Evolutionary conservation across 2,329 filamentous ascomycete species (phyloP).

Genomic region (Cladosporium cucumerinum): DNA sequence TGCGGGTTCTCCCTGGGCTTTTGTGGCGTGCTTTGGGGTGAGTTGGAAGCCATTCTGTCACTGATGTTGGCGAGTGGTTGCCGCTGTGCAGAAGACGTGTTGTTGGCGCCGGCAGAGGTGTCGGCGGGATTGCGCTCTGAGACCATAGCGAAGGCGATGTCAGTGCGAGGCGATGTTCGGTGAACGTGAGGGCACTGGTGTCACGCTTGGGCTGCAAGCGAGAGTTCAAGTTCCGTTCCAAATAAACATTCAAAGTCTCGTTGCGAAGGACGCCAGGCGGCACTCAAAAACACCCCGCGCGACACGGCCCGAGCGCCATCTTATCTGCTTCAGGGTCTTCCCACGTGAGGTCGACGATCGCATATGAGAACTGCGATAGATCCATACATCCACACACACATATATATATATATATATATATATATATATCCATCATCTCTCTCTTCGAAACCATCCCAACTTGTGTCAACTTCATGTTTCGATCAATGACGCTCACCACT

Average conservation of each 20-base stretch:
- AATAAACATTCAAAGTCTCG: constrained; percentile 1
- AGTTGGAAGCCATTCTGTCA: constrained; percentile 33
- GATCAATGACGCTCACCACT: no score
- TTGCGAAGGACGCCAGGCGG: background rate
- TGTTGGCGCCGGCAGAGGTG: constrained; percentile 7
- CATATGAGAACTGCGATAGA: no score
- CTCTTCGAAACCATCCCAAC: no score
- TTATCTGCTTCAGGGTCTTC: background rate
- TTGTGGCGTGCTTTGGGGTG: constrained; percentile 18
- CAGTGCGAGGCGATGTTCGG: background rate
- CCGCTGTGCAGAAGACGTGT: constrained; percentile 21
- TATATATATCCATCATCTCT: no score
- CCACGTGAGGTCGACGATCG: background rate
- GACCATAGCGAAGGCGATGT: constrained; percentile 11
- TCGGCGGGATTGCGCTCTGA: constrained; percentile 11
- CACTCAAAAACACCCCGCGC: constrained; percentile 3
- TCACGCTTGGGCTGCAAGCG: background rate
- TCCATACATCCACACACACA: no score
- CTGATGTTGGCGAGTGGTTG: constrained; percentile 32
- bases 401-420: no score
- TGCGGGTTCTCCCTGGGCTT: constrained; percentile 20
- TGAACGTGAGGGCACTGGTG: background rate
- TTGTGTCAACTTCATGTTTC: no score
- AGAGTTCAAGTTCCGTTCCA: background rate
- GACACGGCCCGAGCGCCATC: background rate